Conservation (phyloP, 1,284 basidiomycete species). For the Microbotryum lychnidis-dioicae region DNA sequence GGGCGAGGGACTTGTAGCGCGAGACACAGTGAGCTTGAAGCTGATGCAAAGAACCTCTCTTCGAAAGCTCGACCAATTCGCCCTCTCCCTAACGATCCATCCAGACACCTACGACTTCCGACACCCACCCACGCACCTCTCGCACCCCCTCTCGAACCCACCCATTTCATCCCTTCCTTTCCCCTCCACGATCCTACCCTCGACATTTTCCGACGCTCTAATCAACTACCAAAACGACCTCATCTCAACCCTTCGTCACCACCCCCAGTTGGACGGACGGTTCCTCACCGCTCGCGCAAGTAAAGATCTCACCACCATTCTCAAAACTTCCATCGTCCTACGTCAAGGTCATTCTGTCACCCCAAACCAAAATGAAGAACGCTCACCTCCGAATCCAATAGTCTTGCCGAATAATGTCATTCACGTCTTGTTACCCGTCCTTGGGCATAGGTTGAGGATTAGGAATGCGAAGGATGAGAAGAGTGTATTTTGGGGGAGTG, state of each 20-base stretch:
- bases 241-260: slow-evolving; percentile 61
- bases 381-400: neutral
- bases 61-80: slow-evolving; percentile 61
- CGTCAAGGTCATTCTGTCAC: neutral
- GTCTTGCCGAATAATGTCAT: slow-evolving; percentile 8
- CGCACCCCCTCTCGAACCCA: slow-evolving; percentile 40
- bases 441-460: slow-evolving; percentile 11
- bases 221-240: slow-evolving; percentile 60
- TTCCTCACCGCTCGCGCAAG: slow-evolving; percentile 55
- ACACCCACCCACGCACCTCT: slow-evolving; percentile 28
- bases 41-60: slow-evolving; percentile 30
- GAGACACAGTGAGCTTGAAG: too few species aligned
- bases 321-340: neutral
- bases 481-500: slow-evolving; percentile 17
- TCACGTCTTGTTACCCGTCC: neutral
- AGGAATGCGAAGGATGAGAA: slow-evolving; percentile 8
- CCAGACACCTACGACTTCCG: slow-evolving; percentile 28
- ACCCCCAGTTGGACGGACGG: slow-evolving; percentile 58
- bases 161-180: slow-evolving; percentile 30
- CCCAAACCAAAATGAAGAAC: too few species aligned
- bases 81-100: slow-evolving; percentile 57
- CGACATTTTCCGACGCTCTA: slow-evolving; percentile 47
- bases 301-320: slow-evolving; percentile 53
- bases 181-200: slow-evolving; percentile 37
- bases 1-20: neutral